phyloP scores from a whole-genome alignment of 2,329 filamentous ascomycete species.

The Fusarium anguioides region DNA sequence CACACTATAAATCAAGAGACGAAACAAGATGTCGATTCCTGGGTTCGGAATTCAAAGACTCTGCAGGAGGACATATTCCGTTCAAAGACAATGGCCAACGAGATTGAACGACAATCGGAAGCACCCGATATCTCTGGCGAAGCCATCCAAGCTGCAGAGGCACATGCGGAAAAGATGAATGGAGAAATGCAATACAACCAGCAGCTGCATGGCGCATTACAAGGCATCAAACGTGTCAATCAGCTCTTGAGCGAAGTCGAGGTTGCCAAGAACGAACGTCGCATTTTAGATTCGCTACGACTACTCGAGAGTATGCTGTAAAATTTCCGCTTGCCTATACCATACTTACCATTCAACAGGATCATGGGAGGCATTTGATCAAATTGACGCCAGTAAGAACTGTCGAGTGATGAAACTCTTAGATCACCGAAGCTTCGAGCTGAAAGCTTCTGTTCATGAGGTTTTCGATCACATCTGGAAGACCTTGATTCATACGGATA shows the following conservation, averaged over 20 bases:
- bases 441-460: slow-evolving; percentile 74
- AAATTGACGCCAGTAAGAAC: slow-evolving; percentile 69
- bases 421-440: slow-evolving; percentile 70
- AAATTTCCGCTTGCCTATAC: background rate
- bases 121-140: slow-evolving; percentile 66
- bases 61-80: slow-evolving; percentile 87
- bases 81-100: slow-evolving; percentile 80
- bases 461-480: slow-evolving; percentile 78
- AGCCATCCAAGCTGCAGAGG: slow-evolving; percentile 63
- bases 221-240: slow-evolving; percentile 66
- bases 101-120: slow-evolving; percentile 83
- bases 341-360: slow-evolving; percentile 51
- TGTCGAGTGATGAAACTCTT: slow-evolving; percentile 74
- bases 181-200: slow-evolving; percentile 69
- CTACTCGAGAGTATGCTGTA: slow-evolving; percentile 64
- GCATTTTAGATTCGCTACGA: slow-evolving; percentile 66
- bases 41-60: slow-evolving; percentile 85
- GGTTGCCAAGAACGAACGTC: slow-evolving; percentile 62
- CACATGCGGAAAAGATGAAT: slow-evolving; percentile 66
- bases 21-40: slow-evolving; percentile 82
- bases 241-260: slow-evolving; percentile 72
- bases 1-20: slow-evolving; percentile 80
- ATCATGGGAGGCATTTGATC: slow-evolving; percentile 67
- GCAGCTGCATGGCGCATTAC: slow-evolving; percentile 64
- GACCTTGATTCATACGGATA: slow-evolving; percentile 71